A percentile compares a stretch with the other conserved stretches of the same genome.
Conservation (phyloP, 108 stramenopile species). For the Cylindrotheca closterium region DNA sequence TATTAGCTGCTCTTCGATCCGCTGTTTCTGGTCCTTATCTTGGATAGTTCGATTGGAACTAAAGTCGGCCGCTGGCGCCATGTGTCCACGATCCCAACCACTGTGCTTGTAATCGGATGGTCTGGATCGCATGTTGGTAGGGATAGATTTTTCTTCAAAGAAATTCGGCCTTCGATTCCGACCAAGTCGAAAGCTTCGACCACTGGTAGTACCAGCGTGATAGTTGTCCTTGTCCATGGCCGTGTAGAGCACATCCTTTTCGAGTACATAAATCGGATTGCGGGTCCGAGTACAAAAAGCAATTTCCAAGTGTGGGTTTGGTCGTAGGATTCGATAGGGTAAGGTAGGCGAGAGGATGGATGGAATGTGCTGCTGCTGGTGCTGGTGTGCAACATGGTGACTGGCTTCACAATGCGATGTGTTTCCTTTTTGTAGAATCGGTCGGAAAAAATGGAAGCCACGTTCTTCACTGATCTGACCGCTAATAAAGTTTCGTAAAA, state of each 20-base stretch:
- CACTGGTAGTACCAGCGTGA: neutral
- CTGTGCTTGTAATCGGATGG: slow-evolving; percentile 62
- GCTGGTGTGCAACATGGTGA: too few relatives aligned
- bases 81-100: slow-evolving; percentile 85
- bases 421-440: too few relatives aligned
- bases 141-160: slow-evolving; percentile 55
- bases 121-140: slow-evolving; percentile 50
- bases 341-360: slow-evolving; percentile 42
- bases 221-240: too few relatives aligned
- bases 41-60: slow-evolving; percentile 4
- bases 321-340: slow-evolving; percentile 60
- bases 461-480: too few relatives aligned
- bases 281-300: slow-evolving; percentile 72
- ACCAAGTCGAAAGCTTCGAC: slow-evolving; percentile 12
- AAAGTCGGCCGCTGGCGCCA: slow-evolving; percentile 78
- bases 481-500: too few relatives aligned
- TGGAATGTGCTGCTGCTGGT: too few relatives aligned
- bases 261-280: slow-evolving; percentile 76
- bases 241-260: slow-evolving; percentile 10
- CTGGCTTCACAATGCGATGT: too few relatives aligned
- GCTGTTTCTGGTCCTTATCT: slow-evolving; percentile 10
- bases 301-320: slow-evolving; percentile 70
- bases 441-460: too few relatives aligned
- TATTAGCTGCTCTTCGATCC: slow-evolving; percentile 10
- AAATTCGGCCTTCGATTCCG: slow-evolving; percentile 41